These are phyloP conservation scores for Gliomastix tumulicola DNA, from an alignment of 2,329 filamentous ascomycete genomes.

Conservation along the genomic window DNA sequence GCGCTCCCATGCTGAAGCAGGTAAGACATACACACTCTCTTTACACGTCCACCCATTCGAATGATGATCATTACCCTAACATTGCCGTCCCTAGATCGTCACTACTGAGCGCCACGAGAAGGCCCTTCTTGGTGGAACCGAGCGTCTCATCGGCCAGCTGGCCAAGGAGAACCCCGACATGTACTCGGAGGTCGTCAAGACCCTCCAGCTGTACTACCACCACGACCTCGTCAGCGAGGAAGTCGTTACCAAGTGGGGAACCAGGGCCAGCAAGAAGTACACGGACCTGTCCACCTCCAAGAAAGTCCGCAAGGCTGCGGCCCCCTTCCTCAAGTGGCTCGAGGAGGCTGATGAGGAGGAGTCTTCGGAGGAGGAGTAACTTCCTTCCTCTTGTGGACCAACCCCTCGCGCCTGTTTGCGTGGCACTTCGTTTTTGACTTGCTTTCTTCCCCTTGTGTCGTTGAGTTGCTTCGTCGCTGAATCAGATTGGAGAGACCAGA, in stretches of 20 bases:
- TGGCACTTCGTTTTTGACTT: too few species aligned
- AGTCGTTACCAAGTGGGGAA: constrained; percentile 81
- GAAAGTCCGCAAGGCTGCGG: constrained; percentile 91
- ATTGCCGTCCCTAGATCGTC: constrained; percentile 49
- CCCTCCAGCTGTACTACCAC: constrained; percentile 86
- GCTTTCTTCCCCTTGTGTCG: too few species aligned
- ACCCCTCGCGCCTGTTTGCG: neutral
- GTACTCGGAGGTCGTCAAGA: constrained; percentile 68
- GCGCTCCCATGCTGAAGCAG: constrained; percentile 83
- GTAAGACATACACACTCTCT: constrained; percentile 38
- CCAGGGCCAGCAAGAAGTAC: constrained; percentile 97
- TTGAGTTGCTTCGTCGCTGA: too few species aligned
- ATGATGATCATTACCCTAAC: too few species aligned
- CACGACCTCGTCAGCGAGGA: constrained; percentile 86
- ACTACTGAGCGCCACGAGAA: constrained; percentile 92
- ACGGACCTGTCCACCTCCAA: constrained; percentile 82
- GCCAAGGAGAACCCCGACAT: constrained; percentile 75
- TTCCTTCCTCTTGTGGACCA: too few species aligned
- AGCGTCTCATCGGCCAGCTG: constrained; percentile 72
- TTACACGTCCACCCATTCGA: too few species aligned
- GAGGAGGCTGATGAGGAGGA: constrained; percentile 76
- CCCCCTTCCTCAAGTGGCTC: constrained; percentile 93
- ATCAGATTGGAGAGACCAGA: too few species aligned
- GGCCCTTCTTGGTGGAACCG: constrained; percentile 88
- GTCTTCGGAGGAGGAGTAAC: constrained; percentile 49